Evolutionary conservation across 352 stramenopile genomes (phyloP).

Genomic region (Globisporangium iwayamae): DNA sequence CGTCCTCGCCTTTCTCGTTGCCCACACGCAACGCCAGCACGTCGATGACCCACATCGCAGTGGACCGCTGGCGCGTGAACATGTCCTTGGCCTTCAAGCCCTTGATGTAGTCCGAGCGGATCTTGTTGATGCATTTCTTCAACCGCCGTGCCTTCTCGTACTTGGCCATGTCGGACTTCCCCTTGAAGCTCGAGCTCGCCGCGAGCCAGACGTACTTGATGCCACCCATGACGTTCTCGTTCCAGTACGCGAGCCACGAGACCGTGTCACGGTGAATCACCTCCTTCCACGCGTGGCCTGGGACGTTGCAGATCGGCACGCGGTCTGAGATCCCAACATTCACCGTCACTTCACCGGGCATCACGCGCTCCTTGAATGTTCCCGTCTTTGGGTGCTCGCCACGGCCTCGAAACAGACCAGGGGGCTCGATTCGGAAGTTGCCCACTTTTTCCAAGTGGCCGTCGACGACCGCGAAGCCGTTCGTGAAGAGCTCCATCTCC

Average conservation of each 20-base stretch:
- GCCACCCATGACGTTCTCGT: slow-evolving; percentile 98
- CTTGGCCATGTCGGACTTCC: slow-evolving; percentile 98
- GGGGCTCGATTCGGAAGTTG: slow-evolving; percentile 97
- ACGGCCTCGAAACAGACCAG: slow-evolving; percentile 96
- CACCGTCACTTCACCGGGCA: slow-evolving; percentile 96
- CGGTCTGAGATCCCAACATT: slow-evolving; percentile 94
- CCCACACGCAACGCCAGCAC: slow-evolving; percentile 98
- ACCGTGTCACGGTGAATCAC: slow-evolving; percentile 93
- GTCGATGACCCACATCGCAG: slow-evolving; percentile 99
- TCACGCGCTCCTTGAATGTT: slow-evolving; percentile 96
- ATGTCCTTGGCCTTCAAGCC: slow-evolving; percentile 89
- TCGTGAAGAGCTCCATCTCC: slow-evolving; percentile 90
- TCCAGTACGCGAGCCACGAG: slow-evolving; percentile 94
- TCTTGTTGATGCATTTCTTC: slow-evolving; percentile 97
- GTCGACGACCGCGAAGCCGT: slow-evolving; percentile 97
- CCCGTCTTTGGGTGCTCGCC: slow-evolving; percentile 99
- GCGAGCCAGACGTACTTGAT: slow-evolving; percentile 99
- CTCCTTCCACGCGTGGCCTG: slow-evolving; percentile 95
- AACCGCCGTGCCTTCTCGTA: slow-evolving; percentile 98
- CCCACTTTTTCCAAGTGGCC: slow-evolving; percentile 98
- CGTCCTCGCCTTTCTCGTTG: slow-evolving; percentile 98
- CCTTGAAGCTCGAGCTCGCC: slow-evolving; percentile 98
- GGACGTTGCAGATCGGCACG: slow-evolving; percentile 89
- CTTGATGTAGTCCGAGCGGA: slow-evolving; percentile 90
- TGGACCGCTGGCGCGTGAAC: slow-evolving; percentile 93